Evolutionary conservation across 371 early-diverging fungal species (phyloP).

Genomic region (Amoeboaphelidium protococcarum): DNA sequence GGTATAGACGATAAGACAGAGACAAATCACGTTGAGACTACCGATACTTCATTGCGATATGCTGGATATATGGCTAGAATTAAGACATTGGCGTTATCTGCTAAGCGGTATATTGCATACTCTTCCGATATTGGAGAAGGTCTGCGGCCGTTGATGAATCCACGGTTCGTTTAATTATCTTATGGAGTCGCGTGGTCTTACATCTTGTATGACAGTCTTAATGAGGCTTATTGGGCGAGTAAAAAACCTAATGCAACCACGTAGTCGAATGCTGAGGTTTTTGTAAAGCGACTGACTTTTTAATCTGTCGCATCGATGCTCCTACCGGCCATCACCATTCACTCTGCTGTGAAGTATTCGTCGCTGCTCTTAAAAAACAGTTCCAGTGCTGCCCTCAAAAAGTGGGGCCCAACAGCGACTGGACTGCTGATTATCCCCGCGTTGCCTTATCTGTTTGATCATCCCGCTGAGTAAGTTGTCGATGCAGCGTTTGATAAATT

Average conservation of each 20-base stretch:
- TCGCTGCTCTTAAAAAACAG: too few species aligned
- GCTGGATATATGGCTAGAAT: background rate
- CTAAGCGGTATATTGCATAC: slow-evolving; percentile 28
- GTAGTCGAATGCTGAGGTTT: slow-evolving; percentile 22
- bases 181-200: slow-evolving; percentile 35
- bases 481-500: slow-evolving; percentile 21
- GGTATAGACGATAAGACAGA: too few species aligned
- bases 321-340: slow-evolving; percentile 42
- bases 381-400: too few species aligned
- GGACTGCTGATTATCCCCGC: slow-evolving; percentile 40
- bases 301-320: slow-evolving; percentile 35
- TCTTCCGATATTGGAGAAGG: slow-evolving; percentile 49
- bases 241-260: slow-evolving; percentile 14
- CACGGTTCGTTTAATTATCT: slow-evolving; percentile 25
- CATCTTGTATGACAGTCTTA: slow-evolving; percentile 29
- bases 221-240: slow-evolving; percentile 35
- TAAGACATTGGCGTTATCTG: background rate
- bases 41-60: background rate
- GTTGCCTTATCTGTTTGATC: slow-evolving; percentile 40
- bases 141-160: slow-evolving; percentile 39
- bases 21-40: too few species aligned
- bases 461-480: slow-evolving; percentile 34
- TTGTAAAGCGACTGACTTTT: slow-evolving; percentile 33
- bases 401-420: slow-evolving; percentile 33
- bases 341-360: slow-evolving; percentile 27